These are phyloP conservation scores for Talaromyces sp. DNA, from an alignment of 2,329 filamentous ascomycete genomes.

Conservation along the genomic window DNA sequence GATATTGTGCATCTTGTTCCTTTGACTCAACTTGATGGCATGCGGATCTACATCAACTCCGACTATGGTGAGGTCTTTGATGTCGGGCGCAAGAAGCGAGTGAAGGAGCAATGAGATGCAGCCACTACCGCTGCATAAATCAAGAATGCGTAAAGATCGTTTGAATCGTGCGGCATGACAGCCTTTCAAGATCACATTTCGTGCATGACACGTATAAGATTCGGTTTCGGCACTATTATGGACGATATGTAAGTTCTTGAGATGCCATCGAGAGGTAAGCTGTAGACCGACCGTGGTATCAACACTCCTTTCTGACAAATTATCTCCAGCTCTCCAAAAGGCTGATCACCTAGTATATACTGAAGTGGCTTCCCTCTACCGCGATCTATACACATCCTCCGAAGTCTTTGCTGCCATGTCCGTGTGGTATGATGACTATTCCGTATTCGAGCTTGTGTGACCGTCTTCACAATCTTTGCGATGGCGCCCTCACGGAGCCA, in stretches of 20 bases:
- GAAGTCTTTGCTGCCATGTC: conserved; percentile 33
- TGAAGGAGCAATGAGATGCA: conserved; percentile 80
- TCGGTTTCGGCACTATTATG: conserved; percentile 63
- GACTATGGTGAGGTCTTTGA: conserved; percentile 48
- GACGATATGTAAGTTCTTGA: background rate
- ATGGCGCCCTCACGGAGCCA: conserved; percentile 44
- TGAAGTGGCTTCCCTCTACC: conserved; percentile 73
- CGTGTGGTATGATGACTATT: background rate
- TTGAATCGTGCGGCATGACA: background rate
- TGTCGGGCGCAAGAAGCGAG: conserved; percentile 51
- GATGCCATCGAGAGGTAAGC: background rate
- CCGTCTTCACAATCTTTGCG: conserved; percentile 12
- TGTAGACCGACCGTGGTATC: conserved; percentile 63
- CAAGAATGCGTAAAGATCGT: conserved; percentile 61
- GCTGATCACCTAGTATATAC: conserved; percentile 83
- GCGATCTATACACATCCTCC: conserved; percentile 40
- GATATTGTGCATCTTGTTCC: conserved; percentile 60
- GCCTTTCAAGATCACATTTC: conserved; percentile 39
- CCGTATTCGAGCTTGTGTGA: no score
- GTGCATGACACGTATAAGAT: conserved; percentile 59
- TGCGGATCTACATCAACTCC: conserved; percentile 69
- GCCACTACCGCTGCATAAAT: conserved; percentile 86
- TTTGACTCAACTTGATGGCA: conserved; percentile 62
- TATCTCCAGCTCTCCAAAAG: conserved; percentile 80
- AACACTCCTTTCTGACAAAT: conserved; percentile 72